Percentiles rank a stretch among this genome's conserved stretches.
These are phyloP conservation scores for Tetrastigma voinierianum DNA, from an alignment of 164 flowering plant genomes.

Conservation along the genomic window DNA sequence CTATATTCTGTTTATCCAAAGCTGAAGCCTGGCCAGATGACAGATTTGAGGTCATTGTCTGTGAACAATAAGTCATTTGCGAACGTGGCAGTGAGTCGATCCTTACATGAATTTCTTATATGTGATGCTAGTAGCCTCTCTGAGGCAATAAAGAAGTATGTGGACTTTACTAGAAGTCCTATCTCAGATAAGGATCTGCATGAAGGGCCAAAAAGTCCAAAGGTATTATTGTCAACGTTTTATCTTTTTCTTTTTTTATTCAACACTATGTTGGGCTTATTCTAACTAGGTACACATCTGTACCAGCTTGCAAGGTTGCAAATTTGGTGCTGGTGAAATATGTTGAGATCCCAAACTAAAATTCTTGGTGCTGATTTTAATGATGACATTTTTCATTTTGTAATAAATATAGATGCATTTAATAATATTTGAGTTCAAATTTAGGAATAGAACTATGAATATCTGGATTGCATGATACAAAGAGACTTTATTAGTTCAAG, in stretches of 20 bases:
- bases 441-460: too few relatives aligned
- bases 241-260: not conserved
- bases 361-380: not conserved
- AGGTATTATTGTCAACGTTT: conserved; percentile 46
- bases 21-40: conserved; percentile 88
- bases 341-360: not conserved
- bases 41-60: conserved; percentile 76
- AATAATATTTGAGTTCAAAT: too few relatives aligned
- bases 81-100: conserved; percentile 52
- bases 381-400: not conserved
- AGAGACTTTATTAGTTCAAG: too few relatives aligned
- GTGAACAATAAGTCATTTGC: conserved; percentile 87
- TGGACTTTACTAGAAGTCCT: conserved; percentile 32
- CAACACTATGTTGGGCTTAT: too few relatives aligned
- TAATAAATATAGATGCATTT: not conserved
- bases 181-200: conserved; percentile 22
- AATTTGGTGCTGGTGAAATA: not conserved
- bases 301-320: too few relatives aligned
- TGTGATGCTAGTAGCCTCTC: conserved; percentile 56
- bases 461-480: too few relatives aligned
- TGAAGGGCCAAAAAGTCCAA: conserved; percentile 72
- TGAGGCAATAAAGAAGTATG: conserved; percentile 55
- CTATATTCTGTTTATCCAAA: conserved; percentile 82
- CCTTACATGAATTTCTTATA: conserved; percentile 64
- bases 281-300: too few relatives aligned